A percentile compares a stretch with the other conserved stretches of the same genome.
phyloP scores from a whole-genome alignment of 805 yeast species.

The Kuraishia borneana region DNA sequence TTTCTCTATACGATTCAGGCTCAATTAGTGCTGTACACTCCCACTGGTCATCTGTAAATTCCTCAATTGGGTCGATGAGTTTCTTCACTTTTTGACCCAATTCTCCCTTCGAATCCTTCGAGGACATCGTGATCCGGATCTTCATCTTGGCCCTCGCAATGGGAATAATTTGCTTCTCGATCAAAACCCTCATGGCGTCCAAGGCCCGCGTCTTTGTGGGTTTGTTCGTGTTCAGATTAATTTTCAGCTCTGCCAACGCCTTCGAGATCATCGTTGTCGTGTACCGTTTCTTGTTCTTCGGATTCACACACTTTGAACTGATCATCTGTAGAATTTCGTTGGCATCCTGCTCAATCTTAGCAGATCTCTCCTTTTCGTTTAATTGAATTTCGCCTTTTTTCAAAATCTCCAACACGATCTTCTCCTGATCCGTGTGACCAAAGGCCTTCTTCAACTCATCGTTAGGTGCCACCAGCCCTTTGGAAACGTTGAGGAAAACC shows the following conservation, averaged over 20 bases:
- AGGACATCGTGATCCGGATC: conserved; percentile 49
- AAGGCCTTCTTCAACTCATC: conserved; percentile 71
- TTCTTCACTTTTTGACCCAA: conserved; percentile 12
- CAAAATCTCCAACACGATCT: conserved; percentile 70
- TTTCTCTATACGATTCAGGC: conserved; percentile 69
- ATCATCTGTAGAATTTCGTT: conserved; percentile 77
- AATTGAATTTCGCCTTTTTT: conserved; percentile 90
- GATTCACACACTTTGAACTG: conserved; percentile 86
- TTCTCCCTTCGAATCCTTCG: conserved; percentile 36
- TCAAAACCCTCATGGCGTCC: conserved; percentile 76
- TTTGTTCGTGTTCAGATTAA: conserved; percentile 50
- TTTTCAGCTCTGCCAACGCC: conserved; percentile 66
- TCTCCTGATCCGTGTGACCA: conserved; percentile 64
- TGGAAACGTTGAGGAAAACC: conserved; percentile 84
- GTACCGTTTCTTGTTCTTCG: conserved; percentile 78
- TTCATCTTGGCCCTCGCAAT: conserved; percentile 94
- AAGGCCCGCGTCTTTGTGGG: conserved; percentile 76
- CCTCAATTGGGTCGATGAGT: conserved; percentile 19
- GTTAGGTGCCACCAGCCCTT: conserved; percentile 85
- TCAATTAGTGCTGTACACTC: conserved; percentile 64
- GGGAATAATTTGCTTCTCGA: conserved; percentile 76
- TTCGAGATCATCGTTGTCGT: conserved; percentile 93
- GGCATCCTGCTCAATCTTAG: conserved; percentile 58
- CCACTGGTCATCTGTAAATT: conserved; percentile 22
- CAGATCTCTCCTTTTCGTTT: conserved; percentile 84